A percentile compares a stretch with the other conserved stretches of the same genome.
Conservation (phyloP, 2,329 filamentous ascomycete species). For the Sarocladium brachiariae region DNA sequence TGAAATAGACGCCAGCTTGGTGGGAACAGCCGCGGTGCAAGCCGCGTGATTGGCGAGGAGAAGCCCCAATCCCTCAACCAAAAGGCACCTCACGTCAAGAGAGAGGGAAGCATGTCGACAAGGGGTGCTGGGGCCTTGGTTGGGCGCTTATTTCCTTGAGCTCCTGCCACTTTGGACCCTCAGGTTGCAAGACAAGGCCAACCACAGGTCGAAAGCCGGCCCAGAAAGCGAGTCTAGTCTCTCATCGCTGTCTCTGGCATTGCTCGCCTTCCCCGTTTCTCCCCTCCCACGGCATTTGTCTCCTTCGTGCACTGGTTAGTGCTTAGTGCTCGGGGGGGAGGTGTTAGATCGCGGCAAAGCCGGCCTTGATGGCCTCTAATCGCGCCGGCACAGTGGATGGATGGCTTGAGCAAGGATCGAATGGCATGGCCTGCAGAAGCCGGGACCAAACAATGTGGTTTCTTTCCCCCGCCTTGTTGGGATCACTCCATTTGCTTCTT, state of each 20-base stretch:
- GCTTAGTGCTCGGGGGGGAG: too few relatives aligned
- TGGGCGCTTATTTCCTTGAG: slow-evolving; percentile 5
- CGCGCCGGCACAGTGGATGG: too few relatives aligned
- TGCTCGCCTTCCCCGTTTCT: background rate
- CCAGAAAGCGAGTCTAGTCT: background rate
- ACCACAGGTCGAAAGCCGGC: background rate
- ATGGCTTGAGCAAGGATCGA: background rate
- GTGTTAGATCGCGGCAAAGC: background rate
- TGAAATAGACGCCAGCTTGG: slow-evolving; percentile 24
- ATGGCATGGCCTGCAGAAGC: background rate
- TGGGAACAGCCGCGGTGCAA: slow-evolving; percentile 18
- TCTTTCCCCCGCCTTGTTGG: background rate
- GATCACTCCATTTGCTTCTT: background rate
- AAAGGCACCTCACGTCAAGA: background rate
- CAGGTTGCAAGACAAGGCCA: background rate
- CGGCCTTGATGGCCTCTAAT: background rate
- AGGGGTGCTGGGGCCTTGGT: background rate
- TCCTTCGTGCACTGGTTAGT: too few relatives aligned
- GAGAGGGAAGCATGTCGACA: background rate
- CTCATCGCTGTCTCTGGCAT: background rate
- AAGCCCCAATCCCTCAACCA: background rate
- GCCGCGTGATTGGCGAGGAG: slow-evolving; percentile 22
- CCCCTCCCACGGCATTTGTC: too few relatives aligned
- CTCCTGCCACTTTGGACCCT: background rate
- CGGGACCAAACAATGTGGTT: background rate